A percentile compares a stretch with the other conserved stretches of the same genome.
Conservation (phyloP, 2,329 filamentous ascomycete species). For the Chaetothyriales sp. region DNA sequence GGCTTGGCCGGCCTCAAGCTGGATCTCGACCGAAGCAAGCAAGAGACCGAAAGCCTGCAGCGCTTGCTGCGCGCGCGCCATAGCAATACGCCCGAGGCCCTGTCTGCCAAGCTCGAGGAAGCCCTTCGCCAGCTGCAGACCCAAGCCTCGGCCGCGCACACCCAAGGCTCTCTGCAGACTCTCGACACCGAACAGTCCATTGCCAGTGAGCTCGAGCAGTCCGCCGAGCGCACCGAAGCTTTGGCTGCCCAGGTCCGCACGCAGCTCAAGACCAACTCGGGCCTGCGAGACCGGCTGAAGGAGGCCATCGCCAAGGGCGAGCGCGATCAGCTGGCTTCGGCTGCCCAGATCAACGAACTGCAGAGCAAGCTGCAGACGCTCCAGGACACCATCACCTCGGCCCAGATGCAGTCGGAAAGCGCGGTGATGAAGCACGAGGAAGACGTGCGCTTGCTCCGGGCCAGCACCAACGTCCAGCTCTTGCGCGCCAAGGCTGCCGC, state of each 20-base stretch:
- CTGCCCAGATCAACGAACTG: slow-evolving; percentile 67
- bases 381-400: slow-evolving; percentile 69
- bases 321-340: slow-evolving; percentile 64
- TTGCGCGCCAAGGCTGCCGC: slow-evolving; percentile 50
- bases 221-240: slow-evolving; percentile 64
- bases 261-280: slow-evolving; percentile 65
- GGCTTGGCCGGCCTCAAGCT: slow-evolving; percentile 80
- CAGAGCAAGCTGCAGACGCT: slow-evolving; percentile 67
- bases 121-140: slow-evolving; percentile 64
- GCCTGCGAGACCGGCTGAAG: slow-evolving; percentile 60
- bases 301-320: slow-evolving; percentile 75
- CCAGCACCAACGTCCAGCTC: slow-evolving; percentile 64
- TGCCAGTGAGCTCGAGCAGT: slow-evolving; percentile 56
- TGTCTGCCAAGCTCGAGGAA: slow-evolving; percentile 51
- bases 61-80: slow-evolving; percentile 70
- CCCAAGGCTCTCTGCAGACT: slow-evolving; percentile 51
- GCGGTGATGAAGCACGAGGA: slow-evolving; percentile 73
- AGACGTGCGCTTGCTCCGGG: slow-evolving; percentile 61
- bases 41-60: slow-evolving; percentile 76
- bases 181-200: slow-evolving; percentile 55
- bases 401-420: slow-evolving; percentile 78
- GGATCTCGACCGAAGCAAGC: slow-evolving; percentile 88
- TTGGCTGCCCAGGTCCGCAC: slow-evolving; percentile 65
- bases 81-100: slow-evolving; percentile 54
- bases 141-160: slow-evolving; percentile 45